These are phyloP conservation scores for Myxozyma kluyveri DNA, from an alignment of 805 yeast genomes.

Conservation along the genomic window DNA sequence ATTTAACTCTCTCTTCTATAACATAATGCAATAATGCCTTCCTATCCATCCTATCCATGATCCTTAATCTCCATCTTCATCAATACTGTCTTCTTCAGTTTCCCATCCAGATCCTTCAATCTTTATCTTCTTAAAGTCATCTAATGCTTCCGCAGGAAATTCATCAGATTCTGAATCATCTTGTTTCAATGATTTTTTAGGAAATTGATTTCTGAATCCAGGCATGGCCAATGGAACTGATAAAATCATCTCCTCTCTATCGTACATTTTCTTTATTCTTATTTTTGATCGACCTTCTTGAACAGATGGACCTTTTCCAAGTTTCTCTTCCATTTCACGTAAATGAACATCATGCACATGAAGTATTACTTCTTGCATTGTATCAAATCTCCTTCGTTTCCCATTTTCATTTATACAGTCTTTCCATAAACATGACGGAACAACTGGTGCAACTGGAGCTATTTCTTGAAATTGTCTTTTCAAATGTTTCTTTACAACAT, in stretches of 20 bases:
- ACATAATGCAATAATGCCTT: too few relatives aligned
- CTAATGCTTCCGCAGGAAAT: background rate
- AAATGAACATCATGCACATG: constrained; percentile 11
- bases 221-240: constrained; percentile 14
- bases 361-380: background rate
- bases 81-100: constrained; percentile 4
- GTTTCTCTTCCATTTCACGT: background rate
- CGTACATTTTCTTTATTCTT: background rate
- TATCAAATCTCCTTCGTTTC: background rate
- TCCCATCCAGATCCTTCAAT: constrained; percentile 18
- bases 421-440: constrained; percentile 11
- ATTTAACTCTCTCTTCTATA: too few relatives aligned
- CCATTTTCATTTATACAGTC: background rate
- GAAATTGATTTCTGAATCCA: background rate
- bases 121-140: background rate
- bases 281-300: background rate
- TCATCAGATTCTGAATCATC: background rate
- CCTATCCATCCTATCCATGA: background rate
- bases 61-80: background rate
- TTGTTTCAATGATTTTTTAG: background rate
- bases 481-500: background rate
- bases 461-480: too few relatives aligned
- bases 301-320: constrained; percentile 10
- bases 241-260: background rate
- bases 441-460: too few relatives aligned